Base-by-base conservation (phyloP, 2,329 filamentous ascomycete species). In the Alternaria atra region DNA sequence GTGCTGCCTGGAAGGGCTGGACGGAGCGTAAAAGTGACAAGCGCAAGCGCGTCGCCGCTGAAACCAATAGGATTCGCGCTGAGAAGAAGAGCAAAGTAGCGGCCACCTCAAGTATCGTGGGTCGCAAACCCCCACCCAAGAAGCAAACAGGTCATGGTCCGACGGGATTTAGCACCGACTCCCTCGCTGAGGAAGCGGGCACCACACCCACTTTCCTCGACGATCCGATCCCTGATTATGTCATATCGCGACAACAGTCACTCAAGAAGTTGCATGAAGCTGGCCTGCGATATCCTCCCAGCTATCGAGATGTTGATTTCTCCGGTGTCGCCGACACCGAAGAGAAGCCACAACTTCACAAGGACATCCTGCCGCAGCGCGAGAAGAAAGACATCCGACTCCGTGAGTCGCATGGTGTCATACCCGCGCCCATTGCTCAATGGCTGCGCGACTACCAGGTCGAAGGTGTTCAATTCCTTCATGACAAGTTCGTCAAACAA, bases 381-480 rank as follows among this genome's bases (percentile, higher is more conserved):
- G 83, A 84, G 0, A 94, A 95, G 77, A 84, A 89, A 69, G 92
- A 96, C 65, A 90, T 97, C 48, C 83, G 87, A 46, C 83, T 98
- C 25, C 85, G 87, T 13, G 88, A 89, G 67, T 96, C 94, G 1
- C 86, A 88, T 0, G 94, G 94, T 0, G 74, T 93, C 4, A 93
- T 99, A 39, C 95, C 95, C 0, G 93, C 92, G 0, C 87, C 93
- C 0, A 92, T 98, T 55, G 94, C 94, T 0, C 94, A 95, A 74
- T 97, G 95, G 80, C 83, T 99, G 50, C 89, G 95, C 61, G 91
- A 94, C 65, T 99, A 99, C 72, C 95, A 99, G 77, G 84, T 98
- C 1, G 86, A 91, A 29, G 95, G 95, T 5, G 92, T 91, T 13
- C 85, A 87, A 32, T 98, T 97, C 71, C 83, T 99, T 7, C 94